Evolutionary conservation across 495 filamentous ascomycete genomes (phyloP), one percentile per base, ranked within the genome.

Genomic region (Aspergillus incahuasiensis): DNA sequence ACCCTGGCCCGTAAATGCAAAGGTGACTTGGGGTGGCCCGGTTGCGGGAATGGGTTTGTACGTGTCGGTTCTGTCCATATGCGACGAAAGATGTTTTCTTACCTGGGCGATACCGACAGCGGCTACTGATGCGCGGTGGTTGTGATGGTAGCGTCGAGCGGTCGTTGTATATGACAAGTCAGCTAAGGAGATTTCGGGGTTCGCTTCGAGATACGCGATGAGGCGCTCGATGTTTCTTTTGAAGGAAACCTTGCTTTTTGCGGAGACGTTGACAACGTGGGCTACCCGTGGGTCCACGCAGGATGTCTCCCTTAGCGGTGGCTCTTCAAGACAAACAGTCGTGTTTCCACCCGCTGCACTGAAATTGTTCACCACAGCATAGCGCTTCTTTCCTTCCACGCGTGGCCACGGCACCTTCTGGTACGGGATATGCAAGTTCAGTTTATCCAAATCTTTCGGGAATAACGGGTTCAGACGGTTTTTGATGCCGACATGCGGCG

Each of bases 131-230:
- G 30, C 42, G 7, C 52, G 52, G 15, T 35, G 28, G 12, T 35
- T 45, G 12, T 55, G 52, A 21, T 55, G 52, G 12, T 28, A 25
- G 1, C 52, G 52, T 19, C 52, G 52, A 1, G 52, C 52, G 13
- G 52, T 48, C 7, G 43, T 48, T 1, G 52, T 55, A 34, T 55
- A 55, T 8, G 52, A 55, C 8, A 55, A 43, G 32, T 39, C 25
- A 3, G 32, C 30, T 5, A 48, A 44, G 5, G 32, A 41, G 3
- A 28, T 41, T 13, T 48, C 30, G 3, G 43, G 52, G 18, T 48
- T 55, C 2, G 43, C 43, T 5, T 80, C 72, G 52, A 90, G 72
- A 68, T 80, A 87, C 4, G 55, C 19, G 9, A 59, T 15, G 0
- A 72, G 21, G 1, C 59, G 20, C 19, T 60, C 21, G 0, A 73